Base-by-base conservation (phyloP, 768 basidiomycete species). In the Leucosporidium yakuticum region DNA sequence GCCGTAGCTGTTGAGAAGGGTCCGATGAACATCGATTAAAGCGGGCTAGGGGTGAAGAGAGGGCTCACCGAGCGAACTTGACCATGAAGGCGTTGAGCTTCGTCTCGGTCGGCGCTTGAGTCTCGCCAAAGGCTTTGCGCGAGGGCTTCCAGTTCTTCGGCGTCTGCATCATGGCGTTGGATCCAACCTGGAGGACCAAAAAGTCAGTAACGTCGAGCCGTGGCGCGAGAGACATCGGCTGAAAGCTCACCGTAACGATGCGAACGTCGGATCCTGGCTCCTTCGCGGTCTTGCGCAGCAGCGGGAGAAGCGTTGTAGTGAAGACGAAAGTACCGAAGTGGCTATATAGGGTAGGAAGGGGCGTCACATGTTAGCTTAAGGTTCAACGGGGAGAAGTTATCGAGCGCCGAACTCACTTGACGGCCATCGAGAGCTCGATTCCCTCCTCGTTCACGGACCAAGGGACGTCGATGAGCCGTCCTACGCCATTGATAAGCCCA, bases 291-390 rank as follows among this genome's bases (percentile, higher is more conserved):
- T 79, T 76, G 50, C 77, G 78, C 57, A 87, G 73, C 4, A 86
- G 74, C 4, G 86, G 84, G 48, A 86, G 79, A 11, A 87, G 80
- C 5, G 81, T 80, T 27, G 80, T 77, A 14, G 85, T 86, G 68
- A 87, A 82, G 20, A 83, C 81, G 64, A 85, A 75, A 76, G 85
- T 85, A 78, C 84, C 62, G 77, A 88, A 69, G 78, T 84, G 78
- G 77, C 84, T 77, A 77, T 71, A 29, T 80, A 81, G 68, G 76
- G 12, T 17, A 17, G 5, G 5, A 48, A 36, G 6, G 12, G 34
- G 34, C 34, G 34, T 44, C 3, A 44, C 8, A n/a, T 15, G 39
- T 44, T 15, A 8, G 39, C 14, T 44, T 23, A 21, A 2, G 1
- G 34, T 17, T n/a, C 1, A 25, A 23, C 3, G 1, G 5, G 54